Evolutionary conservation across 2,329 filamentous ascomycete genomes (phyloP), one percentile per base, ranked within the genome.

Genomic region (Daldinia eschscholtzii): DNA sequence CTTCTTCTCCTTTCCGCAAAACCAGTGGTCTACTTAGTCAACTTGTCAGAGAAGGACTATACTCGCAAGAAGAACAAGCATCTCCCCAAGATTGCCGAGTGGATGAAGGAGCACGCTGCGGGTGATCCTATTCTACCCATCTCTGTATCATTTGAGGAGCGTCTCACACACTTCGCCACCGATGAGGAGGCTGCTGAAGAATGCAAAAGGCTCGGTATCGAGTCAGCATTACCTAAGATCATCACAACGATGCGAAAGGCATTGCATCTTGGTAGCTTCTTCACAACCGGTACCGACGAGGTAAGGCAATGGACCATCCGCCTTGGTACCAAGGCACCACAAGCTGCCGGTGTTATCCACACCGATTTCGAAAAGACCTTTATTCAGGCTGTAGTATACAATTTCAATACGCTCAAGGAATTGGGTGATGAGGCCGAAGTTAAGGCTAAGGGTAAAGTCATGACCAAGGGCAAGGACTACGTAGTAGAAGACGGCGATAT

Each of bases 51-150:
- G 85, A 94, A 90, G 83, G 96, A 99, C 83, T 99, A 94, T 82
- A 91, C 98, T 79, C 92, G 96, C 78, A 96, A 98, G 86, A 99
- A 98, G 92, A 99, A 99, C 89, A 99, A 99, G 90, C 90, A 99
- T 84, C 89, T 99, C 63, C 89, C 92, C 74, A 96, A 95, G 85
- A 91, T 98, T 74, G 93, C 92, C 68, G 92, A 96, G 80, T 99
- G 96, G 96, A 90, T 98, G 82, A 97, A 98, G 85, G 89, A 92
- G 80, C 88, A 99, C 81, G 93, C 94, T 5, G 82, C 89, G 60
- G 94, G 93, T 65, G 94, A 98, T 78, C 93, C 94, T 58, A 91
- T 98, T 77, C 93, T 99, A 66, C 96, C 95, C 70, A 91, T 99
- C 77, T 98, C 96, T 0, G 92, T 98, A 64, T 91, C 88, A 39